Base-by-base conservation (phyloP, 371 early-diverging fungal species). In the Fennellomyces sp. region DNA sequence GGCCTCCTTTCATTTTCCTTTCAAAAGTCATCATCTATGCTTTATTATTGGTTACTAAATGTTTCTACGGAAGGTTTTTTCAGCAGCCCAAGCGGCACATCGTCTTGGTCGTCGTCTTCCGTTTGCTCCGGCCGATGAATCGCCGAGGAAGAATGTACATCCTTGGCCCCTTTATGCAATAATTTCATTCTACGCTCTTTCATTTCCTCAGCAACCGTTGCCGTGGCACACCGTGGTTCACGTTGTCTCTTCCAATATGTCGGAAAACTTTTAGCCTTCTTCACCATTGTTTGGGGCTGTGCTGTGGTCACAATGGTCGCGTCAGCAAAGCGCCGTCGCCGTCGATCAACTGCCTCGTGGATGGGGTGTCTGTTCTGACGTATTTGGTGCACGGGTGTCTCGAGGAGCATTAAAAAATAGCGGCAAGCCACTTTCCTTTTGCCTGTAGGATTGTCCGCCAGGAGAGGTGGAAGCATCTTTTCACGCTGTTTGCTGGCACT, bases 321-420 rank as follows among this genome's bases (percentile, higher is more conserved):
- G 19, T 68, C 65, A 2, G 57, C 58, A 63, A 64, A 72, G 2
- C 69, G 63, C 15, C 30, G 53, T 21, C 72, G 65, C 31, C 58
- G 28, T 23, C 55, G 61, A 11, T 33, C 15, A 2, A 62, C 26
- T 15, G 69, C 63, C 8, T 62, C 59, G 5, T 54, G 56, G 4
- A 72, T 50, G 6, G 72, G 72, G 27, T 72, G 72, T 8, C 58
- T 21, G 15, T 60, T 57, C 19, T 67, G 31, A 17, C 28, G 38
- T 8, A 68, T 31, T 33, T 51, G 61, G 17, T 61, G 31, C 8
- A 41, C 48, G n/a, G 68, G 68, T 28, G 65, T 65, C 33, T 60
- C 63, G 10, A 72, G 50, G 5, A 72, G 29, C 72, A 72, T 72
- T 47, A 60, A 58, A 7, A 72, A 53, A 21, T 72, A 72, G 1